Evolutionary conservation across 371 early-diverging fungal species (phyloP), one percentile per base, ranked within the genome.

Genomic region (Basidiobolus meristosporus): DNA sequence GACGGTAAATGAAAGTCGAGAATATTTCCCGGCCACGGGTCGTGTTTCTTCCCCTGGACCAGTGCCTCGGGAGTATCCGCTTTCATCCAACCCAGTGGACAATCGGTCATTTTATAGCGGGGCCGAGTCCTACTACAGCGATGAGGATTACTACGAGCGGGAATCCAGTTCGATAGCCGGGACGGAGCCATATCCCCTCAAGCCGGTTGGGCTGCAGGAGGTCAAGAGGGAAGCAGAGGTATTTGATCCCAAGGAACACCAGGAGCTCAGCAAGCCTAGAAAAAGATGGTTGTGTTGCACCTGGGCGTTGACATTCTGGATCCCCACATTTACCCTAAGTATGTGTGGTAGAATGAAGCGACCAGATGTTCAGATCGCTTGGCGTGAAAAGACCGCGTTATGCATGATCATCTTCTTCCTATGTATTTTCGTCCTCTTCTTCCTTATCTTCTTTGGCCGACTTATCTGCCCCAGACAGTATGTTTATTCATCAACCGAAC

Each of bases 361-460:
- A 20, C 69, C 72, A 41, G 90, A 90, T 49, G 70, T 91, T 9
- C 82, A 72, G 35, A 81, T 85, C 82, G 92, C 96, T 0, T 96
- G 96, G 96, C 74, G 93, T 39, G 96, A 96, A 58, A 91, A 96
- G 60, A 71, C 95, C 3, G 77, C 92, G 0, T 66, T 97, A 7
- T 90, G 90, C 53, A 56, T 82, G 44, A 48, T 97, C 36, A 90
- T 97, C 42, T 56, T 81, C 26, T 52, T 86, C 22, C 51, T 85
- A 57, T 86, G 82, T 45, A 68, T 65, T 3, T 56, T 76, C 46
- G 71, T 90, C 36, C 68, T 95, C 28, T 88, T 92, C 65, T 88
- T 84, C 56, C 80, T 97, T 45, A 73, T 85, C 10, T 78, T 84
- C 38, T 67, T 91, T 30, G 84, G 93, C 17, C 60, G 73, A 44